Conservation (phyloP, 1,284 basidiomycete genomes). For the Ceratobasidium sp. region DNA sequence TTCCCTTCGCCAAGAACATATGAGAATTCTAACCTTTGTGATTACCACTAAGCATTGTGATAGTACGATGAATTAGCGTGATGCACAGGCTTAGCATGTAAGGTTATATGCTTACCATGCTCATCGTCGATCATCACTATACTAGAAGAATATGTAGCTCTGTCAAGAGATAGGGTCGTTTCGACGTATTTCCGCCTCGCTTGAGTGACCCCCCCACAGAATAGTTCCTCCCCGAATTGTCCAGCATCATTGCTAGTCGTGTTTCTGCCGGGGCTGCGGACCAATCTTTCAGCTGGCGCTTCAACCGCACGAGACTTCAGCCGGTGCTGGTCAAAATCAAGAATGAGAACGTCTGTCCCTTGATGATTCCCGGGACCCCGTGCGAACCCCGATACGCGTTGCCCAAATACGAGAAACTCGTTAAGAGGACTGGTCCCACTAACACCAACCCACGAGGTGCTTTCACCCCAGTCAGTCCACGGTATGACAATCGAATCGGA, state of each 20-base stretch:
- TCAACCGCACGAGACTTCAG: not conserved
- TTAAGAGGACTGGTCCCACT: conserved; percentile 9
- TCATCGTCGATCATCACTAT: conserved; percentile 37
- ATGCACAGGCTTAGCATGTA: not conserved
- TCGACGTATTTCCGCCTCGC: not conserved
- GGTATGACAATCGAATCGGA: not conserved
- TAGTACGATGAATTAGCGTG: too few species aligned
- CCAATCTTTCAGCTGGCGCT: not conserved
- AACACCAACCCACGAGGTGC: conserved; percentile 21
- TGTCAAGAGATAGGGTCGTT: not conserved
- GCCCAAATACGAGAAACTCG: conserved; percentile 25
- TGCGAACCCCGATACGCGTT: conserved; percentile 3
- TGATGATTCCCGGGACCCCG: not conserved
- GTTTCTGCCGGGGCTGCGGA: conserved; percentile 1
- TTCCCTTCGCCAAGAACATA: too few species aligned
- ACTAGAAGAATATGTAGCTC: conserved; percentile 2
- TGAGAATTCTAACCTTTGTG: conserved; percentile 21
- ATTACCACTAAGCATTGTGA: conserved; percentile 3
- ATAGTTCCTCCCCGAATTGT: not conserved
- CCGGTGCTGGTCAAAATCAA: conserved; percentile 24
- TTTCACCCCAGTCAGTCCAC: conserved; percentile 17
- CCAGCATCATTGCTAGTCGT: not conserved
- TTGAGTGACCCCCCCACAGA: not conserved
- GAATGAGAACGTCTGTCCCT: not conserved
- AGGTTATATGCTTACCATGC: conserved; percentile 4